These are phyloP conservation scores for Mallotus nudiflorus DNA, from an alignment of 345 rosid genomes.

Conservation along the genomic window DNA sequence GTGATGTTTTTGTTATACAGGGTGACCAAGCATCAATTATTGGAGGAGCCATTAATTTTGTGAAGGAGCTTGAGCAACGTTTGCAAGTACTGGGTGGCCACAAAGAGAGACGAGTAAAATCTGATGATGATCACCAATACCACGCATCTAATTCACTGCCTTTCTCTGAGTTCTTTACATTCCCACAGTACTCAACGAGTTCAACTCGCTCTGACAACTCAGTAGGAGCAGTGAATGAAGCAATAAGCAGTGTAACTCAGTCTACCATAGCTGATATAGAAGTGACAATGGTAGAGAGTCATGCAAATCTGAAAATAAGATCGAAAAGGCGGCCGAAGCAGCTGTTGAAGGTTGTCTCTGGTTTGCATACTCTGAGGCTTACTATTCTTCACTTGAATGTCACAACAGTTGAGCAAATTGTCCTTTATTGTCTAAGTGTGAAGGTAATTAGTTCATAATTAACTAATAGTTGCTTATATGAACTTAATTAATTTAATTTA, in stretches of 20 bases:
- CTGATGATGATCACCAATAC: constrained; percentile 17
- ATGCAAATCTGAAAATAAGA: constrained; percentile 80
- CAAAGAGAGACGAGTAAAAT: constrained; percentile 34
- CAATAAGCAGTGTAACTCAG: constrained; percentile 27
- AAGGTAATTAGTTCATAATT: constrained; percentile 59
- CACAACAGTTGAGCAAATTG: constrained; percentile 56
- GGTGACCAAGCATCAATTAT: constrained; percentile 58
- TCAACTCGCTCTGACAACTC: constrained; percentile 22
- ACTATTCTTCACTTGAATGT: constrained; percentile 79
- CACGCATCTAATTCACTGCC: constrained; percentile 20
- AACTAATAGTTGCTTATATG: background rate
- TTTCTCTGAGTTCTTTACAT: constrained; percentile 66
- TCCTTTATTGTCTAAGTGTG: constrained; percentile 73
- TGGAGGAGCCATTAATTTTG: constrained; percentile 54
- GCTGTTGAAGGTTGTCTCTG: constrained; percentile 67
- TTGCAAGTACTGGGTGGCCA: constrained; percentile 31
- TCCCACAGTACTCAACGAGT: constrained; percentile 57
- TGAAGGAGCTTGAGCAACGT: constrained; percentile 47
- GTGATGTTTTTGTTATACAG: too few species aligned
- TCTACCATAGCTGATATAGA: constrained; percentile 62
- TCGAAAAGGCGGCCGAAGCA: constrained; percentile 63
- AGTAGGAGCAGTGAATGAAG: constrained; percentile 21
- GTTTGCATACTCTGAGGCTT: constrained; percentile 61
- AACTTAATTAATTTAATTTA: background rate
- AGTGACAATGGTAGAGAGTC: constrained; percentile 81